phyloP scores from a whole-genome alignment of 768 basidiomycete species.

The Termitomyces sp. region DNA sequence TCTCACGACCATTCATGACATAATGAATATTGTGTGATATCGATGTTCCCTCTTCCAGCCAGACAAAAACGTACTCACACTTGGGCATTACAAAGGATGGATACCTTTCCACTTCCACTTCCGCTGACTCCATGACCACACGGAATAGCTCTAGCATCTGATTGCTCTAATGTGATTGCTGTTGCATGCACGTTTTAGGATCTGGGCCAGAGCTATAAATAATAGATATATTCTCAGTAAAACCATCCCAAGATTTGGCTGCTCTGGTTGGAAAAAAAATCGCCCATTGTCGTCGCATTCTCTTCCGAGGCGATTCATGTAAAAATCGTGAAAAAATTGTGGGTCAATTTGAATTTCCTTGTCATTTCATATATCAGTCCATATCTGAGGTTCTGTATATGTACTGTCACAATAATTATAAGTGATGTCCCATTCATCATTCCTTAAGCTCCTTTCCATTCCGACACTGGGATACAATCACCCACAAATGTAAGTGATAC shows the following conservation, averaged over 20 bases:
- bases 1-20: not conserved
- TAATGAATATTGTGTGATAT: not conserved
- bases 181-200: conserved; percentile 12
- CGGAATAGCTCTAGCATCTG: conserved; percentile 19
- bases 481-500: too few relatives aligned
- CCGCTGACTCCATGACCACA: not conserved
- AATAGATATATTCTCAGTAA: too few relatives aligned
- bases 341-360: too few relatives aligned
- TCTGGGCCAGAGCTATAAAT: too few relatives aligned
- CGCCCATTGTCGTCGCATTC: too few relatives aligned
- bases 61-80: not conserved
- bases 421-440: not conserved
- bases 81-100: not conserved
- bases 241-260: too few relatives aligned
- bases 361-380: too few relatives aligned
- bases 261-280: too few relatives aligned
- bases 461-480: conserved; percentile 3
- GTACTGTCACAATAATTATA: too few relatives aligned
- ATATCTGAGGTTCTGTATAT: too few relatives aligned
- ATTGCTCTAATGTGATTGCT: conserved; percentile 12
- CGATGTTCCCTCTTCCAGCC: not conserved
- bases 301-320: too few relatives aligned
- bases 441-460: conserved; percentile 12
- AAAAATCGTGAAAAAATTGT: too few relatives aligned
- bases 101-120: not conserved